Conservation (phyloP, 2,329 filamentous ascomycete genomes). For the Diaporthe citri region DNA sequence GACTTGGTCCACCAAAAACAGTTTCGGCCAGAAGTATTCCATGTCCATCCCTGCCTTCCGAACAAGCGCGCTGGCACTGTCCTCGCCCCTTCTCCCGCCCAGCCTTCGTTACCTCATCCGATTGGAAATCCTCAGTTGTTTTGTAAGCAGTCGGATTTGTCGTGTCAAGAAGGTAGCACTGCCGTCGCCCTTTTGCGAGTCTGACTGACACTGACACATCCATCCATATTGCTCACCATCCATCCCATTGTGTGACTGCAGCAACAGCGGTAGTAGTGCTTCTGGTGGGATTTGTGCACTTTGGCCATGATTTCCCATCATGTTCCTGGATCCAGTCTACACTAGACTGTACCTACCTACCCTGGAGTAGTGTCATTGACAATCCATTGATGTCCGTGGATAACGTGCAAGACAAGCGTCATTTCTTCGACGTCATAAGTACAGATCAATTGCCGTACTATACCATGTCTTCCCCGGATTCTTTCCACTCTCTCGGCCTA, state of each 20-base stretch:
- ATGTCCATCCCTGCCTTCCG: not conserved
- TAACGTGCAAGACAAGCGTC: not conserved
- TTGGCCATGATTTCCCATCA: not conserved
- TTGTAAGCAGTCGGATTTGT: conserved; percentile 5
- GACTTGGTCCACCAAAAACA: conserved; percentile 1
- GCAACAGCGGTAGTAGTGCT: not conserved
- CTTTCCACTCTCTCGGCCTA: not conserved
- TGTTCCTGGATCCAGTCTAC: not conserved
- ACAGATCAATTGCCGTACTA: not conserved
- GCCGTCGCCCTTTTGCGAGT: not conserved
- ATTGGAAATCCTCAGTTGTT: conserved; percentile 15
- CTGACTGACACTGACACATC: not conserved
- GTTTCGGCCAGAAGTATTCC: conserved; percentile 7
- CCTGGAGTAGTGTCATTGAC: not conserved
- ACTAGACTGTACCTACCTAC: not conserved
- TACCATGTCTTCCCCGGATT: conserved; percentile 15
- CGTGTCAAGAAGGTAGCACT: not conserved
- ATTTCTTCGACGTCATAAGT: conserved; percentile 17
- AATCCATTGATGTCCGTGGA: not conserved
- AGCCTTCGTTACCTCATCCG: conserved; percentile 12
- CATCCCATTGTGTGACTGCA: not conserved
- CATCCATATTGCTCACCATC: not conserved
- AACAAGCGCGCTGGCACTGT: conserved; percentile 32
- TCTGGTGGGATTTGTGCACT: not conserved
- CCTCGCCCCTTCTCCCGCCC: not conserved